Evolutionary conservation across 495 filamentous ascomycete genomes (phyloP), one percentile per base, ranked within the genome.

Genomic region (Hypoxylon lienhwacheense): DNA sequence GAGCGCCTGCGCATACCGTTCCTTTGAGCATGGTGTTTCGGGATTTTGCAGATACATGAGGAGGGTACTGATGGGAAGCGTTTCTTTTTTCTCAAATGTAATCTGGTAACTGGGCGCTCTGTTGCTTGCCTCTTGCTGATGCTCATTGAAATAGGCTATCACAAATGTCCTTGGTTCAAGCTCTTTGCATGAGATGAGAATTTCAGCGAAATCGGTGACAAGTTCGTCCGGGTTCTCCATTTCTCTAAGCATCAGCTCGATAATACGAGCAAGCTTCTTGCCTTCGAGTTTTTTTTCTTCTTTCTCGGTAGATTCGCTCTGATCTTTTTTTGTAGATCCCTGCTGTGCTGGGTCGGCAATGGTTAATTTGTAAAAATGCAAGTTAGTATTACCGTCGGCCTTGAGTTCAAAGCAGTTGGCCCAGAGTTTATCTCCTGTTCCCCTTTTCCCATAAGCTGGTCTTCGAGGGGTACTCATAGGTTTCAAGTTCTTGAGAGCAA

Each of bases 151-250:
- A 25, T 45, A 53, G 1, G 7, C 1, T 15, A 53, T 21, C 0
- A 3, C 7, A 33, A 29, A 47, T 0, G 40, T 28, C n/a, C n/a
- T 15, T 5, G 35, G 22, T 15, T 15, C 6, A 10, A 24, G 2
- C 17, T 26, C 29, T 17, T 37, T 7, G n/a, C 7, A 17, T 4
- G 40, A 29, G 31, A 53, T 22, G 16, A 53, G 10, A 19, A 33
- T 45, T 1, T 32, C 8, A n/a, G 15, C 24, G 17, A 53, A 53
- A 36, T 53, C 49, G 24, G 49, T 53, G 16, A 45, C 48, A 5
- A 19, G 20, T 1, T 24, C 7, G 14, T 19, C 1, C 11, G 15
- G 20, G 5, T 21, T n/a, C 15, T 8, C 2, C 3, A 26, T 20
- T 7, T 39, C 11, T 26, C 17, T 10, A 6, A 53, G 17, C 12